These are phyloP conservation scores for Beauveria asiatica DNA, from an alignment of 2,329 filamentous ascomycete species.

Conservation along the genomic window DNA sequence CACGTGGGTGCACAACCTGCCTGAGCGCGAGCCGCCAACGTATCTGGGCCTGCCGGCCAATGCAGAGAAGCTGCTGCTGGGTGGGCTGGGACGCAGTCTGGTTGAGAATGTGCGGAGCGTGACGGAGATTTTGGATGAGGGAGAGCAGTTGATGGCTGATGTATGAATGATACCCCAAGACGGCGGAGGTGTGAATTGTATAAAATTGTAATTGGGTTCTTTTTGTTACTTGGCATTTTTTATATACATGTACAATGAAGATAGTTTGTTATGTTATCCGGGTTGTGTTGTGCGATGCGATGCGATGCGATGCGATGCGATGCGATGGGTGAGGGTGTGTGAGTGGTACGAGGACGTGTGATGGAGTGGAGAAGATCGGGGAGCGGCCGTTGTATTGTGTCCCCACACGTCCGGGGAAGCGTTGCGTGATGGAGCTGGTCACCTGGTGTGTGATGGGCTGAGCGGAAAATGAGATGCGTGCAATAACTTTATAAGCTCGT, in stretches of 20 bases:
- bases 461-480: too few species aligned
- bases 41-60: constrained; percentile 91
- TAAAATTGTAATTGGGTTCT: background rate
- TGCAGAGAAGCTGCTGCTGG: constrained; percentile 88
- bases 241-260: background rate
- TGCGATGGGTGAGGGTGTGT: background rate
- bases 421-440: background rate
- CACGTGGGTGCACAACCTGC: constrained; percentile 82
- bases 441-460: background rate
- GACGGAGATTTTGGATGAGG: constrained; percentile 82
- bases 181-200: background rate
- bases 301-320: too few species aligned
- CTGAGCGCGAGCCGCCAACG: constrained; percentile 91
- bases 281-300: background rate
- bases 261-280: background rate
- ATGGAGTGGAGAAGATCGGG: background rate
- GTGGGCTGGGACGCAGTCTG: constrained; percentile 79
- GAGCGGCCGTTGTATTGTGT: background rate
- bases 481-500: too few species aligned
- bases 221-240: background rate
- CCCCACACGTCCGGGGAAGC: background rate
- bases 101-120: constrained; percentile 78
- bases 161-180: constrained; percentile 18
- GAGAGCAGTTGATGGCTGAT: constrained; percentile 80
- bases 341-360: background rate